Percentiles rank a stretch among this genome's conserved stretches.
These are phyloP conservation scores for Microsporum canis DNA, from an alignment of 2,329 filamentous ascomycete species.

Conservation along the genomic window DNA sequence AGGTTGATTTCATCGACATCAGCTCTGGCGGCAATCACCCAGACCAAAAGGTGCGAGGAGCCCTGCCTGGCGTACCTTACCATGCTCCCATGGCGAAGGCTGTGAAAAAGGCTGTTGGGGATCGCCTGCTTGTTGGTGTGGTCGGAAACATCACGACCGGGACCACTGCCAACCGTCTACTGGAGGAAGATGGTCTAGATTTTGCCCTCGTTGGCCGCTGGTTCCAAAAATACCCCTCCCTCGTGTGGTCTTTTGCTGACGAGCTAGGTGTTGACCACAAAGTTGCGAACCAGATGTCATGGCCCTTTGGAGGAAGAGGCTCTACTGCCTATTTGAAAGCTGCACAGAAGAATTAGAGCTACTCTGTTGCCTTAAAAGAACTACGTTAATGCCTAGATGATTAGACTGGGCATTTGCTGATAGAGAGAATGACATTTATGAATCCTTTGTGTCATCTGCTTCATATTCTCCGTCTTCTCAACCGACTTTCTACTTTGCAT, in stretches of 20 bases:
- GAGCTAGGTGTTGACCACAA: conserved; percentile 59
- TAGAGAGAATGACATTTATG: neutral
- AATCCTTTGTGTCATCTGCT: neutral
- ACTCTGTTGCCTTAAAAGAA: neutral
- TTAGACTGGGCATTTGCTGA: neutral
- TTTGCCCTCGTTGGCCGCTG: conserved; percentile 62
- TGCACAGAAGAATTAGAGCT: conserved; percentile 8
- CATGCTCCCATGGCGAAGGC: conserved; percentile 62
- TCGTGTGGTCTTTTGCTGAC: conserved; percentile 61
- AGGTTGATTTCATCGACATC: conserved; percentile 71
- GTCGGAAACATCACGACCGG: conserved; percentile 65
- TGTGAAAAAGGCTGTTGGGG: conserved; percentile 64
- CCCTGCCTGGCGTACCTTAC: conserved; percentile 47
- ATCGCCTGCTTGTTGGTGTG: conserved; percentile 56
- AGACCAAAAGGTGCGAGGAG: conserved; percentile 27
- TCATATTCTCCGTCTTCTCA: neutral
- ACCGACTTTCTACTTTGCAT: neutral
- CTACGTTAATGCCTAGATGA: neutral
- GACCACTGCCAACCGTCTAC: conserved; percentile 53
- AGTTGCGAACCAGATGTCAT: conserved; percentile 61
- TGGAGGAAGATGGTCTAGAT: conserved; percentile 48
- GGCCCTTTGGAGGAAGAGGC: conserved; percentile 44
- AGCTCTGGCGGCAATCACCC: conserved; percentile 62
- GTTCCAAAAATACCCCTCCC: conserved; percentile 71
- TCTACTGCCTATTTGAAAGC: conserved; percentile 2